Conservation (phyloP, 2,329 filamentous ascomycete species). For the Fusarium sulawesiense region DNA sequence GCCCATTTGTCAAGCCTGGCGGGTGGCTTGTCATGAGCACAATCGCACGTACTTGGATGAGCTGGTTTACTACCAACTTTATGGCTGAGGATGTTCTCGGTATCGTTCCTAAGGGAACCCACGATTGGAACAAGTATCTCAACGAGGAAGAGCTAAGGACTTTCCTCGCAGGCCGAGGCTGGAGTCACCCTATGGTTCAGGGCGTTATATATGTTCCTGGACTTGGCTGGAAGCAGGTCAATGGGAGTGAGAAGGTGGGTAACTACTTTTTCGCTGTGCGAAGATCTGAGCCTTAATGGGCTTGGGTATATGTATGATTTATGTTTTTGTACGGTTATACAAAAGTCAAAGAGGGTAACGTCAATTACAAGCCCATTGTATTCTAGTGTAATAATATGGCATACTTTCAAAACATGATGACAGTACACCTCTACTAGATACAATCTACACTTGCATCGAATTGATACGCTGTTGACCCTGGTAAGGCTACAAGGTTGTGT, state of each 20-base stretch:
- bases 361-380: conserved; percentile 20
- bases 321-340: conserved; percentile 4
- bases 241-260: conserved; percentile 83
- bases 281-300: conserved; percentile 47
- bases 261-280: conserved; percentile 97
- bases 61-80: conserved; percentile 92
- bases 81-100: conserved; percentile 88
- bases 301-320: conserved; percentile 22
- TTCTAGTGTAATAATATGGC: conserved; percentile 24
- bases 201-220: conserved; percentile 93
- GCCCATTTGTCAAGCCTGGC: conserved; percentile 84
- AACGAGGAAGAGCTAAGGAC: conserved; percentile 81
- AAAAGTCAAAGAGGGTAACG: conserved; percentile 1
- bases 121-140: conserved; percentile 97
- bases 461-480: not conserved
- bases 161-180: conserved; percentile 66
- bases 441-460: not conserved
- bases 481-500: not conserved
- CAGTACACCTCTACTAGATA: not conserved
- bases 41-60: conserved; percentile 88
- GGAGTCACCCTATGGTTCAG: conserved; percentile 72
- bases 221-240: conserved; percentile 86
- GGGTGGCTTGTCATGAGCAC: conserved; percentile 95
- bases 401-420: not conserved
- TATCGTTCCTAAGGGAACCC: conserved; percentile 91